Evolutionary conservation across 257 asterid genomes (phyloP).

Genomic region (Knoxia roxburghii): DNA sequence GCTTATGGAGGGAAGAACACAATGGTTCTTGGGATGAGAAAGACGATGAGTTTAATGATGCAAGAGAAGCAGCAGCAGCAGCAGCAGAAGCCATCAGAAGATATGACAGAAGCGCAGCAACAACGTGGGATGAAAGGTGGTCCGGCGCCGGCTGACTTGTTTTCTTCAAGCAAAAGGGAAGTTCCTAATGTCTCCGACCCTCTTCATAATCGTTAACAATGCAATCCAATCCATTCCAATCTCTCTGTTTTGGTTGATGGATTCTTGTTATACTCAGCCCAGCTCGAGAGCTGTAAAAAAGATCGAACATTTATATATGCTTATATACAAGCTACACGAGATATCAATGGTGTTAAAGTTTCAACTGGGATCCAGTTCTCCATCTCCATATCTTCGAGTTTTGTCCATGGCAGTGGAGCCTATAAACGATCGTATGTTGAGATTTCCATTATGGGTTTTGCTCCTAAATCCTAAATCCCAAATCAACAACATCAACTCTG

Average conservation of each 20-base stretch:
- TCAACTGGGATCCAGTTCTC: too few relatives aligned
- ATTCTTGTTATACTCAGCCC: too few relatives aligned
- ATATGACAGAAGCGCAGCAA: slow-evolving; percentile 8
- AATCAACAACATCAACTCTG: too few relatives aligned
- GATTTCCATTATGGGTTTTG: background rate
- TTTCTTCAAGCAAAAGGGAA: slow-evolving; percentile 32
- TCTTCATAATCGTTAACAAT: slow-evolving; percentile 23
- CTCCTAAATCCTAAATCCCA: too few relatives aligned
- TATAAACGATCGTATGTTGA: too few relatives aligned
- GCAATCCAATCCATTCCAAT: too few relatives aligned
- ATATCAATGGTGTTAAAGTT: too few relatives aligned
- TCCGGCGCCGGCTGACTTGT: slow-evolving; percentile 19
- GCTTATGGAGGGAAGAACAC: slow-evolving; percentile 18
- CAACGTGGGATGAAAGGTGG: slow-evolving; percentile 12
- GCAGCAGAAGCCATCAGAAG: background rate
- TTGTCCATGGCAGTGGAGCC: too few relatives aligned
- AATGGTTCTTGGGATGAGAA: slow-evolving; percentile 15
- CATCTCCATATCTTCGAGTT: too few relatives aligned
- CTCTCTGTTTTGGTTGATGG: background rate
- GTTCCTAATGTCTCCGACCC: slow-evolving; percentile 50
- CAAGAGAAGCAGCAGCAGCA: slow-evolving; percentile 10
- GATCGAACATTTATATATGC: background rate
- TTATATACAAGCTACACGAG: too few relatives aligned
- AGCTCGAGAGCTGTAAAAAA: background rate
- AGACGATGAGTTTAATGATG: slow-evolving; percentile 6